phyloP scores from a whole-genome alignment of 2,329 filamentous ascomycete species.

The Penicillium hordei region DNA sequence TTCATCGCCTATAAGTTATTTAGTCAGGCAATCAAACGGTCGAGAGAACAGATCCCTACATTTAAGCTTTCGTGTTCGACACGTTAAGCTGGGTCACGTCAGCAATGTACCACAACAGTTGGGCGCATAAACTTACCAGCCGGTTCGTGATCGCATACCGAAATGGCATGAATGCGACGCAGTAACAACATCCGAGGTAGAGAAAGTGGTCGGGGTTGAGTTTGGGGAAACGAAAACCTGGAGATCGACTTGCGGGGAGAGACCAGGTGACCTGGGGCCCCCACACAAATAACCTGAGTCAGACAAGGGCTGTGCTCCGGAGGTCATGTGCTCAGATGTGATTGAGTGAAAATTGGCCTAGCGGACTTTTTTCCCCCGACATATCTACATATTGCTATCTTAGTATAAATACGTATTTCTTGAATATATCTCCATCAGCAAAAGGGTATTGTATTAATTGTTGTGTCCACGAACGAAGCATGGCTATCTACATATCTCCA shows the following conservation, averaged over 20 bases:
- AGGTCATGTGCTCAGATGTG: neutral
- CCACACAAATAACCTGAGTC: slow-evolving; percentile 9
- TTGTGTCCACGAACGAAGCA: slow-evolving; percentile 8
- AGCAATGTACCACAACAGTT: neutral
- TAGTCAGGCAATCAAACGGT: slow-evolving; percentile 3
- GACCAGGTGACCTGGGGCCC: slow-evolving; percentile 23
- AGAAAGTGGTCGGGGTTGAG: slow-evolving; percentile 5
- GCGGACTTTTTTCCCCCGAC: neutral
- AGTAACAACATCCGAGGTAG: slow-evolving; percentile 25
- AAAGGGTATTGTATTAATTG: slow-evolving; percentile 14
- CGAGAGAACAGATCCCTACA: slow-evolving; percentile 39
- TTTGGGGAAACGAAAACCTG: slow-evolving; percentile 19
- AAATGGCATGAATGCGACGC: slow-evolving; percentile 23
- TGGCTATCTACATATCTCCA: slow-evolving; percentile 27
- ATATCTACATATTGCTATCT: neutral
- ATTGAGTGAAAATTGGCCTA: neutral
- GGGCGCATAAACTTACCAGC: slow-evolving; percentile 38
- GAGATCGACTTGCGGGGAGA: slow-evolving; percentile 25
- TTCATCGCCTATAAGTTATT: slow-evolving; percentile 48
- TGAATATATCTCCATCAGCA: neutral
- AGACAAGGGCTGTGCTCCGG: neutral
- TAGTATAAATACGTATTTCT: neutral
- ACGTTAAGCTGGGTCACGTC: slow-evolving; percentile 48
- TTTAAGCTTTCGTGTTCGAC: slow-evolving; percentile 63
- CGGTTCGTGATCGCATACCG: slow-evolving; percentile 47